A percentile compares a stretch with the other conserved stretches of the same genome.
Evolutionary conservation across 208 protist species (phyloP).

Genomic region (Leishmania braziliensis): DNA sequence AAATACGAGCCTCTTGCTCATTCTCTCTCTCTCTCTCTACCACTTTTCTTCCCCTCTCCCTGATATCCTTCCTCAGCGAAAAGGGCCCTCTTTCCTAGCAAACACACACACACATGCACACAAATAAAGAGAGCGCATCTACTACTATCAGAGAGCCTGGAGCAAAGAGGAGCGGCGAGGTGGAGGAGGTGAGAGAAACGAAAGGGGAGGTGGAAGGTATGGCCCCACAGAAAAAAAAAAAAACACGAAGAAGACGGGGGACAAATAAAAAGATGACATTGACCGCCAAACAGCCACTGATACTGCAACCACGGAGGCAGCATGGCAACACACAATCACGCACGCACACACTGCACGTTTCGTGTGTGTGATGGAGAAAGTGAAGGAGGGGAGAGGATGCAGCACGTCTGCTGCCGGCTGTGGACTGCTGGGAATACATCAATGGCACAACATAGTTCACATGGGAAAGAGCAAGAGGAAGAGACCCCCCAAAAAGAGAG

Average conservation of each 20-base stretch:
- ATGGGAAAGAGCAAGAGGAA: not conserved
- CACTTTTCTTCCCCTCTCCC: not conserved
- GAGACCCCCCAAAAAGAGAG: not conserved
- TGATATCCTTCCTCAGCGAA: not conserved
- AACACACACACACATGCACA: not conserved
- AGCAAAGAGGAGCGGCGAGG: not conserved
- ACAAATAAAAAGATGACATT: not conserved
- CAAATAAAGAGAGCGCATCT: not conserved
- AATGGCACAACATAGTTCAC: slow-evolving; percentile 1
- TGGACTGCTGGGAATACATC: not conserved
- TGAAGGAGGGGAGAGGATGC: not conserved
- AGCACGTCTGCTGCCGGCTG: not conserved
- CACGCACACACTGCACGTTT: not conserved
- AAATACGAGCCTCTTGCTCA: not conserved
- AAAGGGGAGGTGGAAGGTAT: not conserved
- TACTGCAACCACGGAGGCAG: not conserved
- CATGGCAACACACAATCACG: not conserved
- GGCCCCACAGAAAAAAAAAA: not conserved
- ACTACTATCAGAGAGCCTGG: not conserved
- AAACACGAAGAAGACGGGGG: not conserved
- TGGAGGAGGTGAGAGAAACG: not conserved
- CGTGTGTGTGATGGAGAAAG: not conserved
- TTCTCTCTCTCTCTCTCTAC: not conserved
- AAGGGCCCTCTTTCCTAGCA: not conserved
- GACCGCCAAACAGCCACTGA: not conserved